A percentile compares a stretch with the other conserved stretches of the same genome.
Conservation (phyloP, 768 basidiomycete species). For the Suillus bovinus region DNA sequence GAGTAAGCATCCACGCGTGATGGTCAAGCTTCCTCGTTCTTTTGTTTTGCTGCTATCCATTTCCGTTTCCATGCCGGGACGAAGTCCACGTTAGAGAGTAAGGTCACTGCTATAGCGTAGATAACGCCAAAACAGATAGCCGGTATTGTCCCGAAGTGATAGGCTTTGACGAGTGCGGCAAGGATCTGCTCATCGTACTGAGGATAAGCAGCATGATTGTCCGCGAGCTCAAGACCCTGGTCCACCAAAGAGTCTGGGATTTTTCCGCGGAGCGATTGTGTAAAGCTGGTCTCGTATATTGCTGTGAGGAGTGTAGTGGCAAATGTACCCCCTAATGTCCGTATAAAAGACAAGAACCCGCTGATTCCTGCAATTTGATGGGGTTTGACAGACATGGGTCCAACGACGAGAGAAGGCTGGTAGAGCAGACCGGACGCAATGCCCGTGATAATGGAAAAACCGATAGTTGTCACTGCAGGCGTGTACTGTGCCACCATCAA, state of each 20-base stretch:
- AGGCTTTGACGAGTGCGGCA: conserved; percentile 33
- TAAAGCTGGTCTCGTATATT: conserved; percentile 34
- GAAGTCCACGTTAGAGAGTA: conserved; percentile 35
- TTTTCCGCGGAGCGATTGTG: conserved; percentile 26
- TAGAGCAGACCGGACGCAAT: conserved; percentile 33
- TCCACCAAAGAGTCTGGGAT: conserved; percentile 30
- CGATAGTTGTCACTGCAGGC: conserved; percentile 28
- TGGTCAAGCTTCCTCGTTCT: conserved; percentile 24
- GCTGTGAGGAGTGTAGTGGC: conserved; percentile 38
- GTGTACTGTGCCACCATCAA: conserved; percentile 32
- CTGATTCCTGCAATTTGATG: conserved; percentile 36
- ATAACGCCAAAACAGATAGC: conserved; percentile 34
- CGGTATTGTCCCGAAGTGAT: conserved; percentile 35
- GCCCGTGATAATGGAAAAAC: conserved; percentile 33
- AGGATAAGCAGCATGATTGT: conserved; percentile 31
- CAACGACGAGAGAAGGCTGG: conserved; percentile 37
- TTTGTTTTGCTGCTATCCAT: conserved; percentile 28
- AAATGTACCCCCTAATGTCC: conserved; percentile 35
- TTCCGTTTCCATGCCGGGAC: conserved; percentile 33
- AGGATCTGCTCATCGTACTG: conserved; percentile 34
- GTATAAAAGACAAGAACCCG: conserved; percentile 37
- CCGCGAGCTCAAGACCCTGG: conserved; percentile 34
- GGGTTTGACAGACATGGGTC: conserved; percentile 36
- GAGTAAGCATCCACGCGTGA: conserved; percentile 16
- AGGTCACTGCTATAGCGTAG: conserved; percentile 31